phyloP scores from a whole-genome alignment of 441 rosid genomes.

The Aquilaria agallochum region DNA sequence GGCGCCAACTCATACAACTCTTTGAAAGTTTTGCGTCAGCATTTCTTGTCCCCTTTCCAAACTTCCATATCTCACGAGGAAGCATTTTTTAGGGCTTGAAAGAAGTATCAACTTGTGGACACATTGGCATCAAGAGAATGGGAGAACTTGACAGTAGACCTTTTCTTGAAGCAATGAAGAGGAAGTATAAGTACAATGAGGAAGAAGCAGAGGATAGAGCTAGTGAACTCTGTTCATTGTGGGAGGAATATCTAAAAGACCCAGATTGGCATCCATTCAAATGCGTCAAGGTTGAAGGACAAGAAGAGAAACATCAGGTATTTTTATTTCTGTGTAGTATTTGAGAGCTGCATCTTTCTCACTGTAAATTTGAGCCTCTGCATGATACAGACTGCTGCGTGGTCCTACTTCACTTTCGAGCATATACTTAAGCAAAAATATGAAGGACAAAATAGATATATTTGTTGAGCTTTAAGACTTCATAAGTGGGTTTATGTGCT shows the following conservation, averaged over 20 bases:
- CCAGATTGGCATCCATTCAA: constrained; percentile 97
- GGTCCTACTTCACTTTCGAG: too few species aligned
- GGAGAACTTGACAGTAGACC: constrained; percentile 85
- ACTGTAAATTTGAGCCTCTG: too few species aligned
- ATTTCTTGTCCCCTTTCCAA: constrained; percentile 2
- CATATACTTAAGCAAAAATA: too few species aligned
- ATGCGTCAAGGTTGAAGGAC: constrained; percentile 38
- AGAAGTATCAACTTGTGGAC: constrained; percentile 32
- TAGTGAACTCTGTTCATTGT: constrained; percentile 71
- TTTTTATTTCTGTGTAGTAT: background rate
- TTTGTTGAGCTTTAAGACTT: too few species aligned
- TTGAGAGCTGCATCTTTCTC: too few species aligned
- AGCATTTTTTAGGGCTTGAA: constrained; percentile 39
- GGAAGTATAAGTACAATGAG: constrained; percentile 55
- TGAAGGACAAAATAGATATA: too few species aligned
- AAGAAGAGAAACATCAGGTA: constrained; percentile 38
- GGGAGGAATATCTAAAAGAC: constrained; percentile 94
- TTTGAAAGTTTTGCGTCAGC: background rate
- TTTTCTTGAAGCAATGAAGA: constrained; percentile 74
- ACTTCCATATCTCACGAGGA: constrained; percentile 11
- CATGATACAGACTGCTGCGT: too few species aligned
- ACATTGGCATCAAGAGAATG: constrained; percentile 88
- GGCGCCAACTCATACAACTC: background rate
- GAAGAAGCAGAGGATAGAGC: constrained; percentile 83
- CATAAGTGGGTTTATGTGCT: too few species aligned